phyloP scores from a whole-genome alignment of 2,329 filamentous ascomycete genomes.

The Fusarium pseudoanthophilum region DNA sequence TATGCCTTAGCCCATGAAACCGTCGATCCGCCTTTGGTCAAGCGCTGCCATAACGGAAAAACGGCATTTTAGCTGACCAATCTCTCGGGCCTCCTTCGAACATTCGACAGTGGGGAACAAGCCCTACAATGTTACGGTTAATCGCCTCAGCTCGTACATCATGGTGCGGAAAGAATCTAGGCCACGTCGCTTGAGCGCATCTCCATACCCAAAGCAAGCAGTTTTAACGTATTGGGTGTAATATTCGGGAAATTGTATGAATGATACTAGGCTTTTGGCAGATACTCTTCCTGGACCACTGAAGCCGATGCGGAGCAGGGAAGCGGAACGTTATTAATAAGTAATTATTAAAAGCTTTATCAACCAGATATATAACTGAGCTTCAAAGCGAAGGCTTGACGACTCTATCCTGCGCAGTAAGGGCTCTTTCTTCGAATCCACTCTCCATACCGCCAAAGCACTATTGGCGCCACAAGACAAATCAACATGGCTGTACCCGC shows the following conservation, averaged over 20 bases:
- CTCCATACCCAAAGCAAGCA: too few species aligned
- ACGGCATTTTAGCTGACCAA: not conserved
- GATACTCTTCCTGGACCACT: too few species aligned
- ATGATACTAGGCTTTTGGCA: too few species aligned
- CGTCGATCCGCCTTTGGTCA: not conserved
- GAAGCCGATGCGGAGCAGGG: too few species aligned
- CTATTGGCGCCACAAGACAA: constrained; percentile 28
- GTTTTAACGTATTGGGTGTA: too few species aligned
- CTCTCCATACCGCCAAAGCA: constrained; percentile 37
- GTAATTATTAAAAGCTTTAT: too few species aligned
- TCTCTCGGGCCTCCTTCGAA: not conserved
- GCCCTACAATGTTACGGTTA: too few species aligned
- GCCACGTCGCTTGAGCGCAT: not conserved
- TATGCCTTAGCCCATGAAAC: not conserved
- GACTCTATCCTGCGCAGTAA: constrained; percentile 28
- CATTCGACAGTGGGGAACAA: too few species aligned
- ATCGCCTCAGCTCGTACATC: not conserved
- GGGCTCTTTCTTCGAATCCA: constrained; percentile 35
- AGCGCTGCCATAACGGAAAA: not conserved
- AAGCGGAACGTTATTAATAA: too few species aligned
- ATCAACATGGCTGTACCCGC: constrained; percentile 43
- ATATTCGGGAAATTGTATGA: too few species aligned
- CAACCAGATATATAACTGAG: too few species aligned
- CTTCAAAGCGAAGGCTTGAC: too few species aligned
- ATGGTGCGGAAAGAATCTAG: fast-evolving